phyloP scores from a whole-genome alignment of 495 filamentous ascomycete species.

The Hypoxylon lenormandii region DNA sequence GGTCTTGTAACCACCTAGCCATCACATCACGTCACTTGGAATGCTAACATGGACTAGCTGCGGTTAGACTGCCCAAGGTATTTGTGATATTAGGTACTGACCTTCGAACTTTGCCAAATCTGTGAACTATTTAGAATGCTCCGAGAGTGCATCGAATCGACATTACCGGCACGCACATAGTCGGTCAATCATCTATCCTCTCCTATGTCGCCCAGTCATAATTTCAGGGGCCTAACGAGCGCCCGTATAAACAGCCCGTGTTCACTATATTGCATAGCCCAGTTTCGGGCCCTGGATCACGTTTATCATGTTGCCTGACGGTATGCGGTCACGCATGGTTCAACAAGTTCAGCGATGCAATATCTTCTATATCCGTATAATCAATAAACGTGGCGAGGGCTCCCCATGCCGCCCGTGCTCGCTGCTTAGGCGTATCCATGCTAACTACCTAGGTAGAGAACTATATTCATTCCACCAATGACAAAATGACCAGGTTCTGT shows the following conservation, averaged over 20 bases:
- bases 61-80: background rate
- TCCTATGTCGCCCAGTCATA: background rate
- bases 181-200: background rate
- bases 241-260: background rate
- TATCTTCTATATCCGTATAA: background rate
- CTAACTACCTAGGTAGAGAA: too few species aligned
- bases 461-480: too few species aligned
- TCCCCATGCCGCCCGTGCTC: too few species aligned
- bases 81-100: background rate
- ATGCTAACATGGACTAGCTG: slow-evolving; percentile 18
- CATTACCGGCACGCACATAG: background rate
- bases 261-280: background rate
- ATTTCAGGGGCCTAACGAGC: background rate
- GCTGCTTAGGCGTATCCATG: too few species aligned
- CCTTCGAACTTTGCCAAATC: background rate
- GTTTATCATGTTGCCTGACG: background rate
- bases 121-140: background rate
- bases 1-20: background rate
- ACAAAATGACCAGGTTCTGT: too few species aligned
- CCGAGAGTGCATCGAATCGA: background rate
- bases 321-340: background rate
- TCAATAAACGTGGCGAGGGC: background rate
- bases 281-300: background rate
- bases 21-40: slow-evolving; percentile 3
- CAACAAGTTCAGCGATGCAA: background rate